These are phyloP conservation scores for Globisporangium spinosum DNA, from an alignment of 352 stramenopile genomes.

Conservation along the genomic window DNA sequence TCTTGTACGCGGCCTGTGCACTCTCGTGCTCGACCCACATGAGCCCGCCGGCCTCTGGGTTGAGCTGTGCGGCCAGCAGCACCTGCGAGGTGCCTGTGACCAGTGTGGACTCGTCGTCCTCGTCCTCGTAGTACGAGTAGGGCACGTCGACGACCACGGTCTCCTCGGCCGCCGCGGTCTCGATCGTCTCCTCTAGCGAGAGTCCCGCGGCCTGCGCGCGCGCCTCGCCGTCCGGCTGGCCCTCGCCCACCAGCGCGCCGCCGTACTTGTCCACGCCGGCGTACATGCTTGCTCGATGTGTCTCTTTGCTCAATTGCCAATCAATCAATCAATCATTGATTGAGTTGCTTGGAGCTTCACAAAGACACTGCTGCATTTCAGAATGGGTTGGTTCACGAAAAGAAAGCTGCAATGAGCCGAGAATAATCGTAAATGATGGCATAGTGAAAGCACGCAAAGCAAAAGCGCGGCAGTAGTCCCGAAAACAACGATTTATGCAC, in stretches of 20 bases:
- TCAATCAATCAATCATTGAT: neutral
- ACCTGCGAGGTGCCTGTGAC: conserved; percentile 66
- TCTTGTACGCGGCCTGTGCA: conserved; percentile 64
- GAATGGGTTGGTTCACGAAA: too few relatives aligned
- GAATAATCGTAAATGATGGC: too few relatives aligned
- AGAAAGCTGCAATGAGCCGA: too few relatives aligned
- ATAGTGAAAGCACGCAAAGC: too few relatives aligned
- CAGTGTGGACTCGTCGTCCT: conserved; percentile 47
- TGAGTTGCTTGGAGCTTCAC: too few relatives aligned
- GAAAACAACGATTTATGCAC: too few relatives aligned
- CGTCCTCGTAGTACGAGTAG: conserved; percentile 75
- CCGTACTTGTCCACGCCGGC: conserved; percentile 82
- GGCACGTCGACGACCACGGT: conserved; percentile 79
- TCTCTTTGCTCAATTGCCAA: neutral
- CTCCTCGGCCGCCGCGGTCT: conserved; percentile 74
- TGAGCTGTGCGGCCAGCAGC: conserved; percentile 66
- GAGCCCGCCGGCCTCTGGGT: conserved; percentile 62
- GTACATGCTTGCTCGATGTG: conserved; percentile 42
- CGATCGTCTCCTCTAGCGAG: conserved; percentile 70
- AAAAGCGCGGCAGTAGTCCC: too few relatives aligned
- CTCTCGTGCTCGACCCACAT: conserved; percentile 80
- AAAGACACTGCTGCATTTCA: too few relatives aligned
- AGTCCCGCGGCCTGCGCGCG: conserved; percentile 28
- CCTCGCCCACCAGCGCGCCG: conserved; percentile 61
- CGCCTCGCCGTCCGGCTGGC: conserved; percentile 35